Evolutionary conservation across 108 stramenopile species (phyloP), one percentile per base, ranked within the genome.

Genomic region (Mediolabrus comicus): DNA sequence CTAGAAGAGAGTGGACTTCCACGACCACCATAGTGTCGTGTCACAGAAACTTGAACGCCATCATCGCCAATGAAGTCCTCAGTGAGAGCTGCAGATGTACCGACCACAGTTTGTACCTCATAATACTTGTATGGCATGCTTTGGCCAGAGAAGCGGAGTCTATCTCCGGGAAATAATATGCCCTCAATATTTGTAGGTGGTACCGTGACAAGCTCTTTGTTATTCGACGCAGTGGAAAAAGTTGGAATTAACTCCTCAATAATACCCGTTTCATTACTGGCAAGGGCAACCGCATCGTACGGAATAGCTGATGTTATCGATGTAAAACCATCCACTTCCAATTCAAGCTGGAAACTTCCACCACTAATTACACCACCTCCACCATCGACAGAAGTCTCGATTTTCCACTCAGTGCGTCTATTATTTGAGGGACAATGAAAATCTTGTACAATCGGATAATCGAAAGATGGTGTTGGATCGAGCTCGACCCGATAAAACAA

Each of bases 401-500:
- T 74, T 63, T 80, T 68, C 86, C 86, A 91, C 25, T 88, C 87
- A 3, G 87, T 83, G 24, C 67, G 65, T 59, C 74, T 72, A 62
- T 88, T 88, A 57, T 60, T 66, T 49, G 68, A 69, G 27, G 90
- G 88, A 62, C 94, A 95, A 35, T 72, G 43, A 73, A 90, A 86
- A 29, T 79, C 77, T 60, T 89, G 78, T 0, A 80, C 76, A 22
- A 89, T 91, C 9, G 90, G 87, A 55, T 76, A 77, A 46, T 88
- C 89, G 71, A 95, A 95, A 0, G 82, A 70, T 13, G 74, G 68
- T 8, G 90, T 85, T 13, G 87, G 81, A 81, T 92, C 90, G 14
- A 91, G 59, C 83, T 95, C 91, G 32, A 92, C 88, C 51, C 85
- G 81, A 71, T 92, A 95, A 25, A 83, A 66, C 51, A 78, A 65